Base-by-base conservation (phyloP, 2,329 filamentous ascomycete species). In the Lasiodiplodia gonubiensis region DNA sequence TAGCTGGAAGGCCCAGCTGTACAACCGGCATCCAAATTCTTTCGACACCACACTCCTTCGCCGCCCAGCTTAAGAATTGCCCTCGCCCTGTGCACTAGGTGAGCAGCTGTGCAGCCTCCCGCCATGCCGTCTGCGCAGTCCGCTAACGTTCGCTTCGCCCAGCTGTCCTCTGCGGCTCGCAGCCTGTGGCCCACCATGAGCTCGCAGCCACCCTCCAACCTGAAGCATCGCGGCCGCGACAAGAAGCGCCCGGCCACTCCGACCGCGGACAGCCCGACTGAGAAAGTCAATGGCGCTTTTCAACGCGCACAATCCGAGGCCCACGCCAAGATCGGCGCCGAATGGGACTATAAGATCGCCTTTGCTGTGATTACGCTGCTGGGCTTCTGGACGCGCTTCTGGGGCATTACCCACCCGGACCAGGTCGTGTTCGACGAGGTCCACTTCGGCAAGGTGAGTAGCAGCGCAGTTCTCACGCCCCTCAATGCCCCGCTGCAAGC, bases 351-450 rank as follows among this genome's bases (percentile, higher is more conserved):
- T 84, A 89, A 91, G 85, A 80, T 95, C 71, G 92, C 89, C 69
- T 86, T 97, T 68, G 80, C 81, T 37, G 77, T 97, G 72, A 89
- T 97, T 76, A 98, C 94, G 2, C 75, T 88, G 33, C 82, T 97
- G 71, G 94, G 93, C 60, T 98, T 99, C 76, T 76, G 93, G 70
- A 98, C 95, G 57, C 88, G 95, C 70, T 99, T 99, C 85, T 98
- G 92, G 88, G 94, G 93, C 70, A 97, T 99, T 78, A 92, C 87
- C 78, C 94, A 97, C 80, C 95, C 95, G 18, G 90, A 97, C 77
- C 92, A 98, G 83, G 95, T 99, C 67, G 95, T 99, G 60, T 99
- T 99, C 77, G 95, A 99, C 77, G 95, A 99, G 81, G 95, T 99
- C 68, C 95, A 99, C 82, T 99, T 99, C 80, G 95, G 95, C 83